These are phyloP conservation scores for Trametes elegans DNA, from an alignment of 768 basidiomycete genomes.

Conservation along the genomic window DNA sequence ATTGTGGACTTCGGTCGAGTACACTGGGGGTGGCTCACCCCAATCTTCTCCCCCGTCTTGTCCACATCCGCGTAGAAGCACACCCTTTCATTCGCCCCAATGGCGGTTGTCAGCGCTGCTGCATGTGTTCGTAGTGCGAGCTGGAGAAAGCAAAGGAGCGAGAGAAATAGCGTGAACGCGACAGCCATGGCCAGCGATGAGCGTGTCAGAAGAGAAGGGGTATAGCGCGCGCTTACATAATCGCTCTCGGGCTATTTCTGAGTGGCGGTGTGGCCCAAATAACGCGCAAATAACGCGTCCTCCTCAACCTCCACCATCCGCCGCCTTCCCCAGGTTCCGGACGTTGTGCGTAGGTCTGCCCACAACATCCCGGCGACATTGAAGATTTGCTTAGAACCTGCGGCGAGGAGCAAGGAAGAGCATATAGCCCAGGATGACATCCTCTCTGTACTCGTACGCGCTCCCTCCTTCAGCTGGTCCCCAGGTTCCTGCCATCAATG, in stretches of 20 bases:
- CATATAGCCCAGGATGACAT: background rate
- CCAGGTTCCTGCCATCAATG: background rate
- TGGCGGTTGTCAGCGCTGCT: constrained; percentile 76
- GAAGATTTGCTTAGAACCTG: background rate
- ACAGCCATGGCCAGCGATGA: constrained; percentile 25
- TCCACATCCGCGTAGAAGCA: constrained; percentile 98
- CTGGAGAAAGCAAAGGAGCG: constrained; percentile 19
- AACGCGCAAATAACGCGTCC: constrained; percentile 27
- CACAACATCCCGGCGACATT: background rate
- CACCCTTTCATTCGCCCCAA: constrained; percentile 74
- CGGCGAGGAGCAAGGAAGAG: background rate
- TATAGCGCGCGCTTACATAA: constrained; percentile 17
- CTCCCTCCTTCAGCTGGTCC: background rate
- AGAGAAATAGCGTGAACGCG: constrained; percentile 19
- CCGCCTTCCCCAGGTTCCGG: background rate
- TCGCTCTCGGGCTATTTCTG: constrained; percentile 2
- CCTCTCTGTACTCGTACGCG: background rate
- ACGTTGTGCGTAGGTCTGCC: background rate
- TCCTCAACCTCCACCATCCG: constrained; percentile 7
- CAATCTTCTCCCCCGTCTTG: constrained; percentile 90
- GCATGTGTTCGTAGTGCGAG: constrained; percentile 32
- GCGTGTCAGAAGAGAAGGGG: constrained; percentile 15
- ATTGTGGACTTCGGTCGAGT: no score
- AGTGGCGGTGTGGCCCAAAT: constrained; percentile 19
- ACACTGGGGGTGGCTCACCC: constrained; percentile 47